Conservation (phyloP, 1,284 basidiomycete genomes). For the Pseudozyma sp. region DNA sequence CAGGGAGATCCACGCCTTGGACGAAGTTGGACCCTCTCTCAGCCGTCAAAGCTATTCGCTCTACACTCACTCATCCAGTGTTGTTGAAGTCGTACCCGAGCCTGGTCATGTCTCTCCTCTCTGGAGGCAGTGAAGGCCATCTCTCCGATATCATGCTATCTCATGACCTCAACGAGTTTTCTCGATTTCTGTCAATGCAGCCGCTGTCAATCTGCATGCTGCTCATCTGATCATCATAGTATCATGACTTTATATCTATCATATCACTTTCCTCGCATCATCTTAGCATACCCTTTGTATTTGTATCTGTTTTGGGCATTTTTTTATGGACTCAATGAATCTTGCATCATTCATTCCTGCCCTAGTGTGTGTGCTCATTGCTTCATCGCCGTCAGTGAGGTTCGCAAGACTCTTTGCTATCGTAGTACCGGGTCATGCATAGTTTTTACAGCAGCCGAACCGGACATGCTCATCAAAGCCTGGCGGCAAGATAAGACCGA, state of each 20-base stretch:
- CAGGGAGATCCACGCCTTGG: slow-evolving; percentile 24
- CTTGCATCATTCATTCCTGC: too few relatives aligned
- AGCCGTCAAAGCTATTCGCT: slow-evolving; percentile 12
- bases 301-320: slow-evolving; percentile 32
- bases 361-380: neutral
- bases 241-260: slow-evolving; percentile 9
- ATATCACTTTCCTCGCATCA: neutral
- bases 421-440: too few relatives aligned
- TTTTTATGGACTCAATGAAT: slow-evolving; percentile 16
- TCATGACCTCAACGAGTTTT: slow-evolving; percentile 7
- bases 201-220: slow-evolving; percentile 4
- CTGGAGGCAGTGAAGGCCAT: slow-evolving; percentile 22
- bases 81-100: slow-evolving; percentile 1
- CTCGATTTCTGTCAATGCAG: neutral
- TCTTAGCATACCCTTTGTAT: slow-evolving; percentile 10
- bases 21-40: slow-evolving; percentile 25
- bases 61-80: slow-evolving; percentile 5
- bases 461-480: too few relatives aligned
- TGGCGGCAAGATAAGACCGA: slow-evolving; percentile 4
- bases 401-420: too few relatives aligned
- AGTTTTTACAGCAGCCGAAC: too few relatives aligned
- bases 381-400: neutral
- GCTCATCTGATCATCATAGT: neutral
- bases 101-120: slow-evolving; percentile 29
- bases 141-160: neutral